Conservation (phyloP, 495 filamentous ascomycete species). For the Tuber magnatum region DNA sequence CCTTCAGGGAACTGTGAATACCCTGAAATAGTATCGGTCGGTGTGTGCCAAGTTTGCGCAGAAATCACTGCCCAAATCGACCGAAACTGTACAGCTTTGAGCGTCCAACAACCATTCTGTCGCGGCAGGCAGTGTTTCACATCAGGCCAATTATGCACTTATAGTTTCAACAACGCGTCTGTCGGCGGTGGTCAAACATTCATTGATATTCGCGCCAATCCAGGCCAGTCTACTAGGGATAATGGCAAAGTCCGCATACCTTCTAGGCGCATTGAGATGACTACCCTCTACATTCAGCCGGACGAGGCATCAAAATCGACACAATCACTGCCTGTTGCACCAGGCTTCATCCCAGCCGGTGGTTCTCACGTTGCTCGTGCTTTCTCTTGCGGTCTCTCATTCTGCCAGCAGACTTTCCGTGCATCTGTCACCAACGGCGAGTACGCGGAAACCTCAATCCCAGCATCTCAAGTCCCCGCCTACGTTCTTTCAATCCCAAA, state of each 20-base stretch:
- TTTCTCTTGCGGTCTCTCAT: conserved; percentile 22
- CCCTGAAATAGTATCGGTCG: conserved; percentile 23
- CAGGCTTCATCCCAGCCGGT: conserved; percentile 27
- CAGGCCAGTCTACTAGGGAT: conserved; percentile 2
- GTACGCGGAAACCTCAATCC: conserved; percentile 6
- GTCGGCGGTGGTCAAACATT: conserved; percentile 26
- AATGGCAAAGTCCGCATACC: conserved; percentile 21
- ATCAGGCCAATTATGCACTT: conserved; percentile 33
- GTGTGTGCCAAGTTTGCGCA: conserved; percentile 25
- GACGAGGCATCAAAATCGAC: not conserved
- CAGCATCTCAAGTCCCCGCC: conserved; percentile 1
- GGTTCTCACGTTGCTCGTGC: conserved; percentile 22
- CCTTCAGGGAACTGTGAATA: conserved; percentile 30
- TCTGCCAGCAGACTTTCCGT: conserved; percentile 26
- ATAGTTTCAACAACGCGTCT: conserved; percentile 21
- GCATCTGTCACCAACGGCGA: conserved; percentile 5
- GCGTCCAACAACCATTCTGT: conserved; percentile 7
- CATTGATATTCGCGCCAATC: conserved; percentile 17
- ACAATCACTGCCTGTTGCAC: conserved; percentile 21
- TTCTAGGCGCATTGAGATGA: conserved; percentile 20
- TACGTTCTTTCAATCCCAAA: conserved; percentile 19
- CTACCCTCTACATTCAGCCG: conserved; percentile 32
- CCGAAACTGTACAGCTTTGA: conserved; percentile 25
- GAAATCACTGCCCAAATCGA: conserved; percentile 25
- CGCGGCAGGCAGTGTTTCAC: conserved; percentile 22